Conservation (phyloP, 257 asterid species). For the Przewalskia tangutica region DNA sequence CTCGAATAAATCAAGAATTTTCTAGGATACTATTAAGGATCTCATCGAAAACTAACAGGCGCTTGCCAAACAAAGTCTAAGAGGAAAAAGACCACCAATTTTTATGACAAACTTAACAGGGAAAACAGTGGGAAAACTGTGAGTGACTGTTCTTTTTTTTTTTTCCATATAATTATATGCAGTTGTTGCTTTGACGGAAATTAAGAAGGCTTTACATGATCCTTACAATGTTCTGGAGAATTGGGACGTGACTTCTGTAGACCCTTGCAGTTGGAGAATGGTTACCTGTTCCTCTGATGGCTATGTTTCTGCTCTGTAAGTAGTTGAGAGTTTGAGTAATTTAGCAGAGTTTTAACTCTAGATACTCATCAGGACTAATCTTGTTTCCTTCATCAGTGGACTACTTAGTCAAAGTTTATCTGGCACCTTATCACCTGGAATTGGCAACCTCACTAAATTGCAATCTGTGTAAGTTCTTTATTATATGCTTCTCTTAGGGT, state of each 20-base stretch:
- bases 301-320: conserved; percentile 85
- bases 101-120: too few relatives aligned
- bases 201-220: conserved; percentile 57
- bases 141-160: background rate
- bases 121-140: too few relatives aligned
- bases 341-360: background rate
- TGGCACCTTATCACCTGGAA: conserved; percentile 73
- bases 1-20: too few relatives aligned
- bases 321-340: background rate
- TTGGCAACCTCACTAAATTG: conserved; percentile 79
- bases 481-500: background rate
- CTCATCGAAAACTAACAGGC: too few relatives aligned
- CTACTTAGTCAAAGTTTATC: conserved; percentile 73
- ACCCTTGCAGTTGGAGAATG: conserved; percentile 99
- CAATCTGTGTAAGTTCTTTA: conserved; percentile 68
- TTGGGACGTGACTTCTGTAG: conserved; percentile 95
- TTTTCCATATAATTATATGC: conserved; percentile 10
- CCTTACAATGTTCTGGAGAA: conserved; percentile 79
- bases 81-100: too few relatives aligned
- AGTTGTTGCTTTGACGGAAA: conserved; percentile 89
- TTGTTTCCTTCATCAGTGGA: conserved; percentile 40
- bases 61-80: too few relatives aligned
- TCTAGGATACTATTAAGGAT: too few relatives aligned
- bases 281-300: conserved; percentile 75
- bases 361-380: background rate